Evolutionary conservation across 169 alveolate genomes (phyloP).

Genomic region (Plasmodium falciparum): DNA sequence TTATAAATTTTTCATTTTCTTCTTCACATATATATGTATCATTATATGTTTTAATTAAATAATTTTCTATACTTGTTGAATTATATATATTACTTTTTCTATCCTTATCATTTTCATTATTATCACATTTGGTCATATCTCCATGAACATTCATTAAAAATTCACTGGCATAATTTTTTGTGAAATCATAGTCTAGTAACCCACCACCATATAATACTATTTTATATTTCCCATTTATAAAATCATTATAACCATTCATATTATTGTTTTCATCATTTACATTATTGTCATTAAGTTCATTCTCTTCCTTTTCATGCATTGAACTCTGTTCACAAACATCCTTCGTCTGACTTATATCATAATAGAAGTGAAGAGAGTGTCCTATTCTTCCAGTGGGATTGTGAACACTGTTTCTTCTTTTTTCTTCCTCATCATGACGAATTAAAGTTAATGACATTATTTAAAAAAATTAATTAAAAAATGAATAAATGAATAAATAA

Average conservation of each 20-base stretch:
- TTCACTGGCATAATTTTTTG: slow-evolving; percentile 31
- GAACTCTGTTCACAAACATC: background rate
- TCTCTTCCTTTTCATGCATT: background rate
- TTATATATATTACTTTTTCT: background rate
- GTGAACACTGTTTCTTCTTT: slow-evolving; percentile 8
- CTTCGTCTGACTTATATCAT: slow-evolving; percentile 18
- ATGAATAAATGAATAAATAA: background rate
- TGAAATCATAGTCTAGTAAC: slow-evolving; percentile 40
- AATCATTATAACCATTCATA: slow-evolving; percentile 5
- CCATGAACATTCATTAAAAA: slow-evolving; percentile 16
- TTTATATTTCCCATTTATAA: slow-evolving; percentile 30
- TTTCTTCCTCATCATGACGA: slow-evolving; percentile 25
- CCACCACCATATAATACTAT: slow-evolving; percentile 70
- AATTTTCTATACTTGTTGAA: slow-evolving; percentile 31
- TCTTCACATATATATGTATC: slow-evolving; percentile 75
- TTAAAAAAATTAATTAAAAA: background rate
- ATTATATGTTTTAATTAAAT: slow-evolving; percentile 56
- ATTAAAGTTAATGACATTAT: slow-evolving; percentile 75
- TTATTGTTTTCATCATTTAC: background rate
- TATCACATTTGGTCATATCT: background rate
- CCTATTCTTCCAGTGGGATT: slow-evolving; percentile 68
- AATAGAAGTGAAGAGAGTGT: slow-evolving; percentile 68
- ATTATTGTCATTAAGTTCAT: background rate
- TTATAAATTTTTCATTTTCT: slow-evolving; percentile 14
- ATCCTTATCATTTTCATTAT: slow-evolving; percentile 3